Percentiles rank a stretch among this genome's conserved stretches.
Conservation (phyloP, 345 rosid species). For the Turnera subulata region DNA sequence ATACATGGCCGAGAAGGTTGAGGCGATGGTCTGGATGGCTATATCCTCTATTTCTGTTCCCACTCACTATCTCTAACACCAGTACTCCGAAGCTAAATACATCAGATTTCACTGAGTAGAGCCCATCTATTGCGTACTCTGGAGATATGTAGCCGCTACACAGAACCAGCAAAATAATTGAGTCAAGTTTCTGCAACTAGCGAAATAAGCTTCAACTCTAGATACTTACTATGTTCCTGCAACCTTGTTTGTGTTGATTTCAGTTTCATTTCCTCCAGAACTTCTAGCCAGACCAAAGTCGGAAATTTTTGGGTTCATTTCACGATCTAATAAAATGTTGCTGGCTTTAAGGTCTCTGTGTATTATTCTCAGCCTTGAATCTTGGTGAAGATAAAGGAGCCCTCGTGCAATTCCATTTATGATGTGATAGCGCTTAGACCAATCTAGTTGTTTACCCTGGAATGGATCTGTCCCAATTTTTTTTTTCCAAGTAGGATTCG, state of each 20-base stretch:
- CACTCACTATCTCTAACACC: slow-evolving; percentile 10
- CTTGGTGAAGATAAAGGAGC: slow-evolving; percentile 41
- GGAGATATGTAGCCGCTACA: slow-evolving; percentile 15
- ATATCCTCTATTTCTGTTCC: slow-evolving; percentile 8
- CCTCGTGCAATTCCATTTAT: slow-evolving; percentile 38
- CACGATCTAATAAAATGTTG: slow-evolving; percentile 11
- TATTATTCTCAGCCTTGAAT: slow-evolving; percentile 16
- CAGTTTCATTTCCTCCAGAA: neutral
- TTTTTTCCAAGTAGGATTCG: too few relatives aligned
- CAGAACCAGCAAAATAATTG: neutral
- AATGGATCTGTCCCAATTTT: too few relatives aligned
- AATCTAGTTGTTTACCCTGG: slow-evolving; percentile 24
- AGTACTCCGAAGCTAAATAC: slow-evolving; percentile 9
- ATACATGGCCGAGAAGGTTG: slow-evolving; percentile 14
- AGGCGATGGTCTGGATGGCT: neutral
- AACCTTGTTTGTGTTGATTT: slow-evolving; percentile 4
- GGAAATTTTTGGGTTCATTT: slow-evolving; percentile 11
- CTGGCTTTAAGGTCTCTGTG: slow-evolving; percentile 25
- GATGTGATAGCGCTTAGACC: slow-evolving; percentile 34
- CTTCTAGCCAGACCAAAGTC: slow-evolving; percentile 5
- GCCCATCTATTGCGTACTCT: slow-evolving; percentile 4
- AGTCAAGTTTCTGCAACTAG: too few relatives aligned
- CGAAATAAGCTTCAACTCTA: neutral
- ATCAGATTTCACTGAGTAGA: slow-evolving; percentile 7
- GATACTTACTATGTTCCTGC: slow-evolving; percentile 8